Evolutionary conservation across 2,329 filamentous ascomycete species (phyloP), one percentile per base, ranked within the genome.

Genomic region (Chaetothyriales sp.): DNA sequence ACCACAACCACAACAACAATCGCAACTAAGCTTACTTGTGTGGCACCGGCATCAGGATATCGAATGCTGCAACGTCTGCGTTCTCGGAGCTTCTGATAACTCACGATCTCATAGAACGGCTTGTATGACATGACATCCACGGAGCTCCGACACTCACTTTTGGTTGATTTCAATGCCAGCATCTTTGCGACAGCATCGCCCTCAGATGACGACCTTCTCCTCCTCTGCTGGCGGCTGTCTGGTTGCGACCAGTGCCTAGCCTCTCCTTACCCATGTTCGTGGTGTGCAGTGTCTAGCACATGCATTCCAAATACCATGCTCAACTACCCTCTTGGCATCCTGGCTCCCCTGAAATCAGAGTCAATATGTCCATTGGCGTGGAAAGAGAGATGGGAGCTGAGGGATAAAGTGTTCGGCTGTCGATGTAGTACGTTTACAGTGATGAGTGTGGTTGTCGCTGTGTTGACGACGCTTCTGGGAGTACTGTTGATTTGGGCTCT

Each of bases 401-500:
- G 69, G 5, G 62, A 67, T 9, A 50, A 57, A 15, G 65, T 67
- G 0, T 65, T 71, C 19, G 67, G 68, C 19, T 72, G 69, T 49
- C 60, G 65, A 43, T 67, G 69, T 25, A 70, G 68, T 51, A 69
- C 67, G 0, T 56, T 67, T 53, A 70, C 67, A 2, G 61, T 70
- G 28, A 44, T 72, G 18, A 66, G 66, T 18, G 61, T 63, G 10
- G 43, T 65, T 1, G 61, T 64, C 13, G 58, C 67, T 10, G 60
- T 70, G 18, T 6, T 65, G 4, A 57, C 60, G 5, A 68, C 65
- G 10, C 69, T 86, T 19, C 69, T 77, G 0, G 82, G 77, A 0
- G 77, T 79, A 0, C 57, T 80, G 0, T 66, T 88, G 9, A 83
- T 89, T 19, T 89, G 82, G 70, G 84, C 89, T 67, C 86, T 86